Conservation (phyloP, 108 stramenopile genomes). For the Fragilariopsis cylindrus region DNA sequence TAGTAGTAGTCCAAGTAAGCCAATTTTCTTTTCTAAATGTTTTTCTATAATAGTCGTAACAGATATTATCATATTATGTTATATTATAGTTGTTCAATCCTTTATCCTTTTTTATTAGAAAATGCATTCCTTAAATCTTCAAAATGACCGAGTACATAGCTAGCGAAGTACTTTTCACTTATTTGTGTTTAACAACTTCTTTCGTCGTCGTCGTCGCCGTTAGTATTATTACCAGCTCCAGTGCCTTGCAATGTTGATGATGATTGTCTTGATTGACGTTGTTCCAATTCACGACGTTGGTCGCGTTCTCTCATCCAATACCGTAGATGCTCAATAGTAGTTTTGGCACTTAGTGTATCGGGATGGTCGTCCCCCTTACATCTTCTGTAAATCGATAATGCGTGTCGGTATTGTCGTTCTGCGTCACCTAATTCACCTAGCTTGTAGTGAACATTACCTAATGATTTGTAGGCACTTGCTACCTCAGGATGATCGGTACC, state of each 20-base stretch:
- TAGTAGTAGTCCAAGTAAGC: no score
- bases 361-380: conserved; percentile 65
- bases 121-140: no score
- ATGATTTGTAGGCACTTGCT: conserved; percentile 72
- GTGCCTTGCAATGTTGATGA: not conserved
- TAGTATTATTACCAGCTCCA: not conserved
- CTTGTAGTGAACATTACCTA: conserved; percentile 88
- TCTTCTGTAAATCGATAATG: conserved; percentile 66
- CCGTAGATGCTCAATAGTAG: conserved; percentile 58
- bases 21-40: no score
- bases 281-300: conserved; percentile 40
- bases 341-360: conserved; percentile 54
- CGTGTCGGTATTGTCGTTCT: conserved; percentile 73
- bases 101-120: no score
- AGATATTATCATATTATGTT: no score
- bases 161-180: no score
- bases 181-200: conserved; percentile 40
- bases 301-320: conserved; percentile 65
- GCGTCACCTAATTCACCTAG: conserved; percentile 72
- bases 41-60: no score
- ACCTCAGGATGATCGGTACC: conserved; percentile 76
- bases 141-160: no score
- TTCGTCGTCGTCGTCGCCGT: conserved; percentile 33
- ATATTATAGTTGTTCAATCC: no score
- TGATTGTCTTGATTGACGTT: conserved; percentile 27